phyloP scores from a whole-genome alignment of 2,329 filamentous ascomycete species.

The Calonectria henricotiae region DNA sequence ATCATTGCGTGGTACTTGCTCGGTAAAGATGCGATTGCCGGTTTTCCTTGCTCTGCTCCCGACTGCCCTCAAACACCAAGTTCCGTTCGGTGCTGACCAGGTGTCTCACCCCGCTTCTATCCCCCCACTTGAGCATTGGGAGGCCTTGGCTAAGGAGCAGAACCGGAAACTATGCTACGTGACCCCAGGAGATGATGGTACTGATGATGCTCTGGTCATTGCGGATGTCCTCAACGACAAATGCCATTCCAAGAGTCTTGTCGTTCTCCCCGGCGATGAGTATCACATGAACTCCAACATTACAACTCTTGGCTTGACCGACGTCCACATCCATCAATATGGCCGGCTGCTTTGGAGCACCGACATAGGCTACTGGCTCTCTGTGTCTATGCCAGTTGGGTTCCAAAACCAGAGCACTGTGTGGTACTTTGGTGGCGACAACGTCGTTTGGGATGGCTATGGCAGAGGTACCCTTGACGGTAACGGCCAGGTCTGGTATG shows the following conservation, averaged over 20 bases:
- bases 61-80: not conserved
- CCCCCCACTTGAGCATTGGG: conserved; percentile 16
- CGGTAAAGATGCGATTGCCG: not conserved
- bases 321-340: conserved; percentile 28
- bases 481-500: conserved; percentile 75
- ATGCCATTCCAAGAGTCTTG: conserved; percentile 17
- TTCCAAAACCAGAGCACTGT: conserved; percentile 72
- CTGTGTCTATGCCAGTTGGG: conserved; percentile 66
- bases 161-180: conserved; percentile 20
- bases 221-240: conserved; percentile 21
- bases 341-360: conserved; percentile 52
- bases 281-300: conserved; percentile 30
- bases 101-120: conserved; percentile 2
- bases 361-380: conserved; percentile 69
- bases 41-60: conserved; percentile 13
- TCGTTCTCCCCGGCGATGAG: conserved; percentile 10
- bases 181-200: conserved; percentile 7
- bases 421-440: conserved; percentile 70
- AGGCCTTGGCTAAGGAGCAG: conserved; percentile 9
- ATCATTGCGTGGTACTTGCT: not conserved
- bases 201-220: conserved; percentile 15
- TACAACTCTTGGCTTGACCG: conserved; percentile 2
- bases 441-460: conserved; percentile 66
- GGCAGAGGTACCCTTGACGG: conserved; percentile 71
- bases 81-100: not conserved